phyloP scores from a whole-genome alignment of 1,284 basidiomycete species.

The Takashimella tepidaria region DNA sequence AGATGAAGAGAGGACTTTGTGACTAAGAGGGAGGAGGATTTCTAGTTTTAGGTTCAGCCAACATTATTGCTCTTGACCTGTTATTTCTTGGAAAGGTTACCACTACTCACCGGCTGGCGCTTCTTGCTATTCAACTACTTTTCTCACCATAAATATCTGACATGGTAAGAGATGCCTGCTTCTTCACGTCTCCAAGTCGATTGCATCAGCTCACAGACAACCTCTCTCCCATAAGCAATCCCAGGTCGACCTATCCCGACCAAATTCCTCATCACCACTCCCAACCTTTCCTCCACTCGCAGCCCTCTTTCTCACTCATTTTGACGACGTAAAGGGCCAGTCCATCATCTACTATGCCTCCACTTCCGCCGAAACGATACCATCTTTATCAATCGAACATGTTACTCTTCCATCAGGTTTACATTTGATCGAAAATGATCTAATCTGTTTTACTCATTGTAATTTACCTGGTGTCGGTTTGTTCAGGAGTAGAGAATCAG shows the following conservation, averaged over 20 bases:
- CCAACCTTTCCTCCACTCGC: conserved; percentile 30
- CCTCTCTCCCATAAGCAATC: not conserved
- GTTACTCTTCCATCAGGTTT: conserved; percentile 36
- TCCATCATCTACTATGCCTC: conserved; percentile 33
- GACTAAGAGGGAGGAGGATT: too few species aligned
- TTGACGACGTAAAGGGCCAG: conserved; percentile 44
- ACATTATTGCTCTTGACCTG: too few species aligned
- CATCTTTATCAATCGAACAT: conserved; percentile 30
- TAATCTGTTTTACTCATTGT: conserved; percentile 31
- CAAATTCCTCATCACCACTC: not conserved
- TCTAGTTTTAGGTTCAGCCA: too few species aligned
- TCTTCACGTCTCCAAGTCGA: too few species aligned
- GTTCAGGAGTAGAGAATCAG: conserved; percentile 26
- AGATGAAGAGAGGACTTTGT: too few species aligned
- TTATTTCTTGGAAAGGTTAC: too few species aligned
- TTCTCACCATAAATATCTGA: too few species aligned
- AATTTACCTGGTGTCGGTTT: conserved; percentile 27
- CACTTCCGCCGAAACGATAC: conserved; percentile 21
- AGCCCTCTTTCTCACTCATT: conserved; percentile 41
- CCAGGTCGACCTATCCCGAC: not conserved
- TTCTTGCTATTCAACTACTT: too few species aligned
- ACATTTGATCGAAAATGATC: conserved; percentile 30
- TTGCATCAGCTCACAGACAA: conserved; percentile 25
- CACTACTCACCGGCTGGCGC: too few species aligned
- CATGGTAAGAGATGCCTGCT: too few species aligned